phyloP scores from a whole-genome alignment of 768 basidiomycete genomes.

The Tephrocybe sp. region DNA sequence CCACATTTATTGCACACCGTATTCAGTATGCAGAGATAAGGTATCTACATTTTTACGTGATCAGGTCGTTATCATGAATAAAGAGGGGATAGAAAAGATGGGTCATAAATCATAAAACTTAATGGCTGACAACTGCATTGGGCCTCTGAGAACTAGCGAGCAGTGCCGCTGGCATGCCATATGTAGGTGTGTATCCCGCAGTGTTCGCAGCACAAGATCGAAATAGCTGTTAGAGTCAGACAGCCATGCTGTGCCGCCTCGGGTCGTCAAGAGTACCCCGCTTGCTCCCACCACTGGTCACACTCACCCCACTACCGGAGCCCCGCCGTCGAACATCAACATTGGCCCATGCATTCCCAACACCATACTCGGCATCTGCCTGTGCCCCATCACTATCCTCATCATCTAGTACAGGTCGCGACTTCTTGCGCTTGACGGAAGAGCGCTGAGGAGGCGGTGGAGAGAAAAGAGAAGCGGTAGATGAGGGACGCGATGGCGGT shows the following conservation, averaged over 20 bases:
- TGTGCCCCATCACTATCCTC: constrained; percentile 69
- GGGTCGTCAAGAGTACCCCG: constrained; percentile 45
- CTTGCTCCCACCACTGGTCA: constrained; percentile 21
- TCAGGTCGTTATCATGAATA: constrained; percentile 11
- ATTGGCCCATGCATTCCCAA: constrained; percentile 43
- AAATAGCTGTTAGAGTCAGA: constrained; percentile 29
- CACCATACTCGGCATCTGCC: constrained; percentile 61
- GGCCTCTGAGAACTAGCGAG: not conserved
- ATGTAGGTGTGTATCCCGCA: constrained; percentile 3
- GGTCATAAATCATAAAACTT: not conserved
- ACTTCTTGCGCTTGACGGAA: constrained; percentile 49
- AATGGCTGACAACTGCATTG: not conserved
- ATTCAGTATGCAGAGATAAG: constrained; percentile 7
- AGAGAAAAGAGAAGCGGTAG: constrained; percentile 29
- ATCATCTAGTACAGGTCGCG: constrained; percentile 44
- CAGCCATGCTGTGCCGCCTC: constrained; percentile 66
- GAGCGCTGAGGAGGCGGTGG: constrained; percentile 30
- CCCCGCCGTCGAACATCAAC: constrained; percentile 54
- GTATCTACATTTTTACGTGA: constrained; percentile 8
- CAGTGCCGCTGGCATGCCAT: not conserved
- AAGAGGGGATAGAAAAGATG: not conserved
- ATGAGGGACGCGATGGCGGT: constrained; percentile 32
- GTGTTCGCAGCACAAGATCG: constrained; percentile 1
- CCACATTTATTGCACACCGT: constrained; percentile 5
- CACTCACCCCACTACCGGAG: constrained; percentile 19